phyloP scores from a whole-genome alignment of 202 grass and related monocot genomes.

The Digitaria exilis region DNA sequence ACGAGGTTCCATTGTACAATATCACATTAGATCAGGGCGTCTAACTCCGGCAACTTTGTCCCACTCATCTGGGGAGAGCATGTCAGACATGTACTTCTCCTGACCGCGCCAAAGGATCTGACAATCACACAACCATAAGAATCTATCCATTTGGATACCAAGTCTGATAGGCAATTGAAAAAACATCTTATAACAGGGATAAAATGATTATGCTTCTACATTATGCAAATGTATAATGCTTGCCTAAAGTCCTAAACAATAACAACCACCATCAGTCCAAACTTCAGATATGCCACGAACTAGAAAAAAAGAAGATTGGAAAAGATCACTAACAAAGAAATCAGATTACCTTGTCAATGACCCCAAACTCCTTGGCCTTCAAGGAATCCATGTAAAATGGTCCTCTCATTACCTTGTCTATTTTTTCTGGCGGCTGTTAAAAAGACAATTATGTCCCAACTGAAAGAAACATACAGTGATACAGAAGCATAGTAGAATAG shows the following conservation, averaged over 20 bases:
- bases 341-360: constrained; percentile 93
- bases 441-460: constrained; percentile 38
- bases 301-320: constrained; percentile 7
- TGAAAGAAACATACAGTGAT: constrained; percentile 6
- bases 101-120: constrained; percentile 83
- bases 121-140: constrained; percentile 33
- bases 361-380: constrained; percentile 92
- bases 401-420: constrained; percentile 73
- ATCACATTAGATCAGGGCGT: constrained; percentile 53
- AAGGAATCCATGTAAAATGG: constrained; percentile 81
- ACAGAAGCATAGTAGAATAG: not conserved
- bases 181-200: not conserved
- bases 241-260: not conserved
- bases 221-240: not conserved
- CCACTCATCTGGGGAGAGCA: constrained; percentile 67
- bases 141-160: not conserved
- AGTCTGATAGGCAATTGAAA: not conserved
- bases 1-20: constrained; percentile 37
- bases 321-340: constrained; percentile 11
- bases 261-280: not conserved
- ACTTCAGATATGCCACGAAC: no score
- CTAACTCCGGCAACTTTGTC: constrained; percentile 62
- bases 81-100: constrained; percentile 80
- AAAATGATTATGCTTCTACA: not conserved
- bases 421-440: constrained; percentile 69